Percentiles rank a stretch among this genome's conserved stretches.
These are phyloP conservation scores for Daldinia grandis DNA, from an alignment of 495 filamentous ascomycete genomes.

Conservation along the genomic window DNA sequence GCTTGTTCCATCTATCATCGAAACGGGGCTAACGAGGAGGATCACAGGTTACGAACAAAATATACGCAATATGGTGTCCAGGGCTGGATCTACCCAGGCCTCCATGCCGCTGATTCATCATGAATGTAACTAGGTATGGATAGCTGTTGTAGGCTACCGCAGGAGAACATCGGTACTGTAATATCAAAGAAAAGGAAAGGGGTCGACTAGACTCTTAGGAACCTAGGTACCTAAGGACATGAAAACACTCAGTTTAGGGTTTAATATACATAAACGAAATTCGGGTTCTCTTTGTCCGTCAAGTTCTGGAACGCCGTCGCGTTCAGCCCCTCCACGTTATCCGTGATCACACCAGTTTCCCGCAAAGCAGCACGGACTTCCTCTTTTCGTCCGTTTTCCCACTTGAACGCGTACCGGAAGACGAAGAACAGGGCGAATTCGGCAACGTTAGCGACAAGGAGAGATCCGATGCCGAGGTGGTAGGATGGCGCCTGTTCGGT, in stretches of 20 bases:
- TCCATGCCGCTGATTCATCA: not conserved
- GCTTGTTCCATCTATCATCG: not conserved
- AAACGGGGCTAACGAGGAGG: not conserved
- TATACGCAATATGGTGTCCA: not conserved
- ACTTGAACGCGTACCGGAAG: constrained; percentile 15
- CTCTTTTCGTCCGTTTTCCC: constrained; percentile 10
- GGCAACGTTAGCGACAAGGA: constrained; percentile 13
- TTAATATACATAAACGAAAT: constrained; percentile 19
- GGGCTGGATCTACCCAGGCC: not conserved
- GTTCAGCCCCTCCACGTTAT: constrained; percentile 5
- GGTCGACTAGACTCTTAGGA: too few species aligned
- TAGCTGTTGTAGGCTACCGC: too few species aligned
- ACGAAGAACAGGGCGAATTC: constrained; percentile 14
- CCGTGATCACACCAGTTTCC: constrained; percentile 7
- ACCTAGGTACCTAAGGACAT: too few species aligned
- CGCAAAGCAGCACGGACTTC: constrained; percentile 8
- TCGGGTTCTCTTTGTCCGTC: constrained; percentile 16
- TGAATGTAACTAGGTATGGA: too few species aligned
- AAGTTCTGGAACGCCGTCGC: constrained; percentile 13
- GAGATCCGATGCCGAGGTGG: constrained; percentile 5
- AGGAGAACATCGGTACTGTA: too few species aligned
- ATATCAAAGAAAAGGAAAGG: too few species aligned
- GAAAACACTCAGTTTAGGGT: too few species aligned
- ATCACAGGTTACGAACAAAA: not conserved
- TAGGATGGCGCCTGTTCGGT: constrained; percentile 8